Conservation (phyloP, 495 filamentous ascomycete species). For the Lindgomyces ingoldianus region DNA sequence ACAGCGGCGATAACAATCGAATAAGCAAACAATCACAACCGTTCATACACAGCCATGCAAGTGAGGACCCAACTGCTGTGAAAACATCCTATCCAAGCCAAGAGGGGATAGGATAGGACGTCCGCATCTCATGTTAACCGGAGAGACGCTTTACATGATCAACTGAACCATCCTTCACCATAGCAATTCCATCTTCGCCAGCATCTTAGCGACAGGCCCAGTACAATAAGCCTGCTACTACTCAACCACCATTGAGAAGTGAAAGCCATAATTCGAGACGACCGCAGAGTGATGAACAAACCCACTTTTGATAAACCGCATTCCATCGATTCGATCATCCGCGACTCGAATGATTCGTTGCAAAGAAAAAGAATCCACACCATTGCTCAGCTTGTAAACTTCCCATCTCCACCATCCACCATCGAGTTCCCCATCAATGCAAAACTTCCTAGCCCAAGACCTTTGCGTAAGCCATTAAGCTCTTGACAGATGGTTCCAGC, state of each 20-base stretch:
- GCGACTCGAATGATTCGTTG: not conserved
- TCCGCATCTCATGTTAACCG: not conserved
- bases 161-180: not conserved
- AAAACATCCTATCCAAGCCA: no score
- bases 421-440: constrained; percentile 10
- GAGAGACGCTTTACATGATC: not conserved
- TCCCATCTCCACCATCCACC: constrained; percentile 24
- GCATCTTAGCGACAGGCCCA: not conserved
- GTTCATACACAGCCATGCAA: no score
- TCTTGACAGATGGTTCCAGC: constrained; percentile 26
- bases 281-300: not conserved
- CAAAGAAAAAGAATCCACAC: not conserved
- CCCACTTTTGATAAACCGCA: not conserved
- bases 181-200: not conserved
- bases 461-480: constrained; percentile 24
- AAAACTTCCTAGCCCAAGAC: constrained; percentile 22
- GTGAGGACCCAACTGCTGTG: no score
- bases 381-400: constrained; percentile 13
- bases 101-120: no score
- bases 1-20: no score
- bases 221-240: not conserved
- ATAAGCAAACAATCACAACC: no score
- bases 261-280: not conserved
- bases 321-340: not conserved
- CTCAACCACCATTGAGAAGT: not conserved